Conservation (phyloP, 495 filamentous ascomycete species). For the Penicillium silybi region DNA sequence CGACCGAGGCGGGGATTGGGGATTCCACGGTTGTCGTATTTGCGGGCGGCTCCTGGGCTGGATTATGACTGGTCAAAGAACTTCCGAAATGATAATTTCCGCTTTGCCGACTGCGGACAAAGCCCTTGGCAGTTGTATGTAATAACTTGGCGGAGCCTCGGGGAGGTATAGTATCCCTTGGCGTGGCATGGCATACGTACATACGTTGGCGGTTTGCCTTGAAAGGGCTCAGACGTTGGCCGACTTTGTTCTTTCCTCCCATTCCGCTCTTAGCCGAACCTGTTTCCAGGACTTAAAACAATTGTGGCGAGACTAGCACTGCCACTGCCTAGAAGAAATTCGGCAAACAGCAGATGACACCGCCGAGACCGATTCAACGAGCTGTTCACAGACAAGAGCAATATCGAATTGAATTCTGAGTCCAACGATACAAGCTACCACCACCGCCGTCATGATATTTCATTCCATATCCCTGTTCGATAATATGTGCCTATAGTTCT, state of each 20-base stretch:
- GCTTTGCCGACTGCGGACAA: background rate
- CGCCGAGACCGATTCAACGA: background rate
- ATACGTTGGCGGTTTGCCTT: constrained; percentile 13
- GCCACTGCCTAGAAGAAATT: background rate
- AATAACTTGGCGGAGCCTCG: constrained; percentile 1
- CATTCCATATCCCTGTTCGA: too few relatives aligned
- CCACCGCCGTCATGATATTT: background rate
- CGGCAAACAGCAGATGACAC: background rate
- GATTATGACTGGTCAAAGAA: constrained; percentile 11
- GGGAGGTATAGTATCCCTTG: constrained; percentile 5
- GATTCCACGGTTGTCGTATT: constrained; percentile 9
- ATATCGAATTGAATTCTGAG: background rate
- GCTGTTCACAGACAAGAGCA: background rate
- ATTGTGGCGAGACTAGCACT: background rate
- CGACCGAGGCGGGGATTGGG: constrained; percentile 14
- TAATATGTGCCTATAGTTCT: background rate
- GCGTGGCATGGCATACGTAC: constrained; percentile 7
- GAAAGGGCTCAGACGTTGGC: background rate
- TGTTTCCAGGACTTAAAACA: background rate
- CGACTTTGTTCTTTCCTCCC: background rate
- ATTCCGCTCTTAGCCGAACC: background rate
- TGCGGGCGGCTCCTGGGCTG: constrained; percentile 10
- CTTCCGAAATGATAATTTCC: background rate
- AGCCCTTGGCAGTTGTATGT: background rate
- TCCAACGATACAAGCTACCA: background rate